Conservation (phyloP, 768 basidiomycete species). For the Leccinum truebloodii region DNA sequence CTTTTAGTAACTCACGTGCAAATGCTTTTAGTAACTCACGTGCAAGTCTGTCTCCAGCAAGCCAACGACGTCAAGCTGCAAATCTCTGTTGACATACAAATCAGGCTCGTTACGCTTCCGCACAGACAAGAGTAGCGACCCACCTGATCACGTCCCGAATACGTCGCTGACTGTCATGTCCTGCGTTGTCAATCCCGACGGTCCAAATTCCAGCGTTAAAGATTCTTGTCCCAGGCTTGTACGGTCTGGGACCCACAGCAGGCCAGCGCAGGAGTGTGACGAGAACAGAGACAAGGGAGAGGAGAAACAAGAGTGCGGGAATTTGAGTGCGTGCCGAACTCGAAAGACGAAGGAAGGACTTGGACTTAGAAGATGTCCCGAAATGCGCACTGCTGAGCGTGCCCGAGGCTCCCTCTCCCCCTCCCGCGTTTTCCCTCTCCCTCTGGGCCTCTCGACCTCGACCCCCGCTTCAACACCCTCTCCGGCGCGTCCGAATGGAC, state of each 20-base stretch:
- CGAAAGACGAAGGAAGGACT: constrained; percentile 14
- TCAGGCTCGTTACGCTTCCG: neutral
- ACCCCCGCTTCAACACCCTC: too few species aligned
- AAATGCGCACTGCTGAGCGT: too few species aligned
- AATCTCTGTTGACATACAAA: constrained; percentile 48
- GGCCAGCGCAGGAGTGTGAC: constrained; percentile 59
- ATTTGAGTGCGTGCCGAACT: constrained; percentile 30
- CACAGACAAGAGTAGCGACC: constrained; percentile 37
- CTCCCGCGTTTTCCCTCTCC: too few species aligned
- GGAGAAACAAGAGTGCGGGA: constrained; percentile 37
- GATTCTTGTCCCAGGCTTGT: constrained; percentile 63
- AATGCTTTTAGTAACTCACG: too few species aligned
- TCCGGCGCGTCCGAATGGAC: too few species aligned
- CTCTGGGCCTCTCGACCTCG: too few species aligned
- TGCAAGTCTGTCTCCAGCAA: constrained; percentile 85
- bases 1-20: constrained; percentile 49
- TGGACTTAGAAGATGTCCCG: constrained; percentile 1
- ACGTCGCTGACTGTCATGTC: constrained; percentile 37
- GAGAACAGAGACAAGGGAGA: constrained; percentile 51
- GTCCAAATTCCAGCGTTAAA: constrained; percentile 89
- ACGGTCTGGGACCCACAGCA: constrained; percentile 48
- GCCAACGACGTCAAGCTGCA: constrained; percentile 85
- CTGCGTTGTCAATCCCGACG: constrained; percentile 56
- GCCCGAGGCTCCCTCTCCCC: too few species aligned
- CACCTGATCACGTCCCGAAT: constrained; percentile 53